Base-by-base conservation (phyloP, 306 rosid species). In the Arachis stenosperma region DNA sequence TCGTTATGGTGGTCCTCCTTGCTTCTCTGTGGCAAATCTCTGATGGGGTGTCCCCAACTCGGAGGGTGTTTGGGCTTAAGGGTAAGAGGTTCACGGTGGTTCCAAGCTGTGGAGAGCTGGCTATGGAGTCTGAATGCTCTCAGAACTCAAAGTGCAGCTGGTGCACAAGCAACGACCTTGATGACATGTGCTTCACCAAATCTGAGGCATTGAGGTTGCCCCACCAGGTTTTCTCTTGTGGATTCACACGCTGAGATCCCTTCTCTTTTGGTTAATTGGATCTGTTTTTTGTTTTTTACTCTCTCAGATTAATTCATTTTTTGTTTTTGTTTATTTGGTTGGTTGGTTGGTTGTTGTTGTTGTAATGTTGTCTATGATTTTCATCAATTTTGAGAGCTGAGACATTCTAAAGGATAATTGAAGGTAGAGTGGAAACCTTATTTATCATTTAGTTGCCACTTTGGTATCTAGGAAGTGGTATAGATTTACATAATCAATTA, bases 131-230 rank as follows among this genome's bases (percentile, higher is more conserved):
- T 2, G 82, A 79, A 75, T 94, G 98, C 84, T 89, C 91, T 0
- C 83, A 80, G 77, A 83, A 75, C 69, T 80, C 84, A 12, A 82
- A 79, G 56, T 94, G 98, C 77, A 91, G 87, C 33, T 94, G 98
- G 98, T 94, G 98, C 73, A 82, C 80, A 14, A 91, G 98, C 61
- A 81, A 81, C 8, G 82, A 61, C 46, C 81, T 94, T 44, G 92
- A 94, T 75, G 98, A 91, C 76, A 84, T 82, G 75, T 94, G 98
- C 70, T 94, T 94, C 80, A 29, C 79, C 58, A 85, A 74, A 84
- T 42, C 83, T 10, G 97, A 91, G 75, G 97, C 98, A 9, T 76
- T 65, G 78, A 86, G 98, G 65, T 68, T 94, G 78, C 98, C 98
- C 7, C 74, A 50, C 2, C 82, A 88, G 91, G 96, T 94, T 83